Percentiles rank a stretch among this genome's conserved stretches.
Conservation (phyloP, 306 rosid genomes). For the Erythrophleum fordii region DNA sequence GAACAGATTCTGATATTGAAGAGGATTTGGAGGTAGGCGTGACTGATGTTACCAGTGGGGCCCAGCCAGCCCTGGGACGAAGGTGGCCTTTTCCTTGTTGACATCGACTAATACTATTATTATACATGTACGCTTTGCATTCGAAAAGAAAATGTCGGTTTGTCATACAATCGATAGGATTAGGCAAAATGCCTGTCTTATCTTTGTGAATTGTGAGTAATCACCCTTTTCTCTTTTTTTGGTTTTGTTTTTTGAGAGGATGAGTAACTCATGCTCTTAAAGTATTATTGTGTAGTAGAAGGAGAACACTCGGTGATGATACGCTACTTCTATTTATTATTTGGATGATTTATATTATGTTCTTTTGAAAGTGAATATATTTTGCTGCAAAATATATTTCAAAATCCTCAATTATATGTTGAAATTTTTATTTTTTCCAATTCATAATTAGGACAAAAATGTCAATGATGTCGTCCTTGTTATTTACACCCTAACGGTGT, state of each 20-base stretch:
- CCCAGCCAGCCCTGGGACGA: background rate
- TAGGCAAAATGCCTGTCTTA: background rate
- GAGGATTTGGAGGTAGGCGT: constrained; percentile 46
- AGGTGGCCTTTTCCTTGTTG: background rate
- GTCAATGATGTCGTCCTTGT: background rate
- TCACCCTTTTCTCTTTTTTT: background rate
- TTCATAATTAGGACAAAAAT: background rate
- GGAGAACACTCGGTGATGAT: background rate
- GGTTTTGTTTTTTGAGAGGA: too few species aligned
- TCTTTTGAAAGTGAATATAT: background rate
- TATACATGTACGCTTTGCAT: background rate
- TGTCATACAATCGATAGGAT: background rate
- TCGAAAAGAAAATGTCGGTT: background rate
- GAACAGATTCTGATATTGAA: constrained; percentile 20
- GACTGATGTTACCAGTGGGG: background rate
- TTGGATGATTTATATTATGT: background rate
- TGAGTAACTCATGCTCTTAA: background rate
- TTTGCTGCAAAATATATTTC: background rate
- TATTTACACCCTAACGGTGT: background rate
- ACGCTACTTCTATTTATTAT: background rate
- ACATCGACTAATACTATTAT: background rate
- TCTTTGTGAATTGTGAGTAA: background rate
- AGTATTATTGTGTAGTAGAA: background rate
- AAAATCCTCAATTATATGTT: background rate
- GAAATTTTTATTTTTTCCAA: background rate